Evolutionary conservation across 495 filamentous ascomycete genomes (phyloP).

Genomic region (Tetracladium setigerum): DNA sequence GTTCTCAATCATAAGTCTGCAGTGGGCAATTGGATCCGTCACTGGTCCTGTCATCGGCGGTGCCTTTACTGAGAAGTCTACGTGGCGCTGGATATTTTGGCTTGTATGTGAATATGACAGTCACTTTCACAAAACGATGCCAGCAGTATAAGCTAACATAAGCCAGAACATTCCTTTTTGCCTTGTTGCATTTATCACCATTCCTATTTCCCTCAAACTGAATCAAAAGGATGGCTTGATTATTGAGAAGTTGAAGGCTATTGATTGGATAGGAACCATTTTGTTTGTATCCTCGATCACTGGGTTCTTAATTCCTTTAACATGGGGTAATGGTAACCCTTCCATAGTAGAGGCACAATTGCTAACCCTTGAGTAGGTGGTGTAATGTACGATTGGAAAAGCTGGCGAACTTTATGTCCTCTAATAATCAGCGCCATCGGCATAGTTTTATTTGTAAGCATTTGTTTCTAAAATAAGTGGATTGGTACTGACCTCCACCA

Average conservation of each 20-base stretch:
- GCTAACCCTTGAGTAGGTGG: conserved; percentile 32
- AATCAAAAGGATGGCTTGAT: conserved; percentile 24
- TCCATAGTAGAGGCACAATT: conserved; percentile 4
- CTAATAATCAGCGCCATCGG: conserved; percentile 40
- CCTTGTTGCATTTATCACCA: conserved; percentile 26
- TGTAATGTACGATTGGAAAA: conserved; percentile 40
- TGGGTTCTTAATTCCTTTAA: conserved; percentile 41
- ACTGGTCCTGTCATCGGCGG: conserved; percentile 62
- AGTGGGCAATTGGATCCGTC: conserved; percentile 59
- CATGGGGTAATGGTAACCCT: conserved; percentile 36
- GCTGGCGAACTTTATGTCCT: conserved; percentile 47
- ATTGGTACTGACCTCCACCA: no score
- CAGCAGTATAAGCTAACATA: no score
- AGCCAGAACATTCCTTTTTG: conserved; percentile 38
- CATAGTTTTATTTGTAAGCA: conserved; percentile 31
- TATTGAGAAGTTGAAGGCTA: conserved; percentile 34
- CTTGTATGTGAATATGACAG: no score
- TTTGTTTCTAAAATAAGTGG: no score
- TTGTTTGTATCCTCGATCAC: conserved; percentile 41
- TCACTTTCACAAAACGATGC: no score
- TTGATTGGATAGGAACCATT: conserved; percentile 53
- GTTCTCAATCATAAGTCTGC: conserved; percentile 25
- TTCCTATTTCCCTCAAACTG: conserved; percentile 30
- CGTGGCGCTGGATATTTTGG: conserved; percentile 50
- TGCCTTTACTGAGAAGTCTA: conserved; percentile 52